These are phyloP conservation scores for Stachybotrys chlorohalonatus DNA, from an alignment of 2,329 filamentous ascomycete genomes.

Conservation along the genomic window DNA sequence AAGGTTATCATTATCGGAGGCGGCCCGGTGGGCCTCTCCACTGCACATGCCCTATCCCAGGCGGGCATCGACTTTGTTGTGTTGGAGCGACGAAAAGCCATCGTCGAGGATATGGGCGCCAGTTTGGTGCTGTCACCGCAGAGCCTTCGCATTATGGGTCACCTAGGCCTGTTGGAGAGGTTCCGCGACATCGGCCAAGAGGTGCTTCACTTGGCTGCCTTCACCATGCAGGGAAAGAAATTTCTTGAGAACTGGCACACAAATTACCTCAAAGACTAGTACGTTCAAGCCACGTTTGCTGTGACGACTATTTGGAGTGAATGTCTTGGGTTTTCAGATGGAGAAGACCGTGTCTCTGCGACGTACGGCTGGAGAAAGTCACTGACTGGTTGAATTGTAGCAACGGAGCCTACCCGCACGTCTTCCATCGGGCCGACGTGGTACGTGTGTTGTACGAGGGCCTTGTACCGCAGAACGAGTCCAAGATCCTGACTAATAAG, in stretches of 20 bases:
- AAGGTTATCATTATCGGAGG: not conserved
- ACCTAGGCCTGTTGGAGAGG: conserved; percentile 18
- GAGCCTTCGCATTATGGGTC: conserved; percentile 19
- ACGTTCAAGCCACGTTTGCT: not conserved
- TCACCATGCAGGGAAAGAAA: conserved; percentile 11
- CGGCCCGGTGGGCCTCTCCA: not conserved
- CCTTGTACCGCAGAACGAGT: conserved; percentile 13
- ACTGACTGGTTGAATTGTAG: conserved; percentile 4
- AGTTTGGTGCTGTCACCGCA: conserved; percentile 20
- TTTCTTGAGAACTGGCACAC: conserved; percentile 10
- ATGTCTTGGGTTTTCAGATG: too few species aligned
- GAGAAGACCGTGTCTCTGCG: too few species aligned
- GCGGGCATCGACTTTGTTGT: conserved; percentile 1
- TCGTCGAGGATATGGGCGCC: conserved; percentile 17
- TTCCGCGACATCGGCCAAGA: not conserved
- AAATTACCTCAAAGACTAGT: conserved; percentile 15
- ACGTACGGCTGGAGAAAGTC: too few species aligned
- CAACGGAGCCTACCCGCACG: conserved; percentile 14
- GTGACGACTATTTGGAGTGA: too few species aligned
- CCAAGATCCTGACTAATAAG: conserved; percentile 16
- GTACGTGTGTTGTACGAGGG: conserved; percentile 20
- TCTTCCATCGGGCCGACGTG: conserved; percentile 25
- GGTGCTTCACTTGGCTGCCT: conserved; percentile 6
- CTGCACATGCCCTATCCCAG: not conserved
- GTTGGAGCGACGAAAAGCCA: not conserved